Evolutionary conservation across 1,284 basidiomycete genomes (phyloP).

Genomic region (Pascua guehoae): DNA sequence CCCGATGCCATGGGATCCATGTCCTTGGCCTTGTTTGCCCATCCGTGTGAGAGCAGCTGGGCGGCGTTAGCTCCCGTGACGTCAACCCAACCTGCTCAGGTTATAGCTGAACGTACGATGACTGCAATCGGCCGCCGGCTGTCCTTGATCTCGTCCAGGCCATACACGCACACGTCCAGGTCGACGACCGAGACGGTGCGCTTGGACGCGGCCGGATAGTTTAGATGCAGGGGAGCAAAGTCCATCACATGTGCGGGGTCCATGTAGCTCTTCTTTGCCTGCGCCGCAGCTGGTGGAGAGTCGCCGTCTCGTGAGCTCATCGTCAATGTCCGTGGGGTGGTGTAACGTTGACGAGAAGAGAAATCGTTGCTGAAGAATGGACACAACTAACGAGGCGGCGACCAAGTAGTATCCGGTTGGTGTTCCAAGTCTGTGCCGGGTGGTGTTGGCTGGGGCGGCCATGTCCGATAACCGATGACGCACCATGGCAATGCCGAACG

Average conservation of each 20-base stretch:
- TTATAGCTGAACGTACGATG: constrained; percentile 18
- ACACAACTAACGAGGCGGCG: too few relatives aligned
- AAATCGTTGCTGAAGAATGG: too few relatives aligned
- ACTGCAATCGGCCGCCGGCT: constrained; percentile 28
- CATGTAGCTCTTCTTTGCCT: not conserved
- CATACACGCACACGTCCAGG: constrained; percentile 36
- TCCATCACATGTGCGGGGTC: constrained; percentile 19
- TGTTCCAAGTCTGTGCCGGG: too few relatives aligned
- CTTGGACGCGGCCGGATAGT: constrained; percentile 12
- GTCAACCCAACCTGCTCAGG: not conserved
- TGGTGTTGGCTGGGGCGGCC: too few relatives aligned
- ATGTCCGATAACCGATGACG: too few relatives aligned
- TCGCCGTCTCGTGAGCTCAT: too few relatives aligned
- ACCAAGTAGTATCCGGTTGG: too few relatives aligned
- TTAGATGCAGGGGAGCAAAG: constrained; percentile 29
- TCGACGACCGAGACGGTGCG: constrained; percentile 29
- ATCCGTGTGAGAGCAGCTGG: constrained; percentile 16
- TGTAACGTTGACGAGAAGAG: too few relatives aligned
- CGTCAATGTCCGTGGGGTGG: too few relatives aligned
- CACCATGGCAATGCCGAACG: too few relatives aligned
- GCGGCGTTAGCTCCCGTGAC: not conserved
- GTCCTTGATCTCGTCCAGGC: constrained; percentile 35
- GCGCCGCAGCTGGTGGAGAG: too few relatives aligned
- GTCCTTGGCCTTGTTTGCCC: constrained; percentile 16
- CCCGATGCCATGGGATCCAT: constrained; percentile 37